Percentiles rank a stretch among this genome's conserved stretches.
Evolutionary conservation across 2,329 filamentous ascomycete genomes (phyloP).

Genomic region (Chrysosporium keratinophilum): DNA sequence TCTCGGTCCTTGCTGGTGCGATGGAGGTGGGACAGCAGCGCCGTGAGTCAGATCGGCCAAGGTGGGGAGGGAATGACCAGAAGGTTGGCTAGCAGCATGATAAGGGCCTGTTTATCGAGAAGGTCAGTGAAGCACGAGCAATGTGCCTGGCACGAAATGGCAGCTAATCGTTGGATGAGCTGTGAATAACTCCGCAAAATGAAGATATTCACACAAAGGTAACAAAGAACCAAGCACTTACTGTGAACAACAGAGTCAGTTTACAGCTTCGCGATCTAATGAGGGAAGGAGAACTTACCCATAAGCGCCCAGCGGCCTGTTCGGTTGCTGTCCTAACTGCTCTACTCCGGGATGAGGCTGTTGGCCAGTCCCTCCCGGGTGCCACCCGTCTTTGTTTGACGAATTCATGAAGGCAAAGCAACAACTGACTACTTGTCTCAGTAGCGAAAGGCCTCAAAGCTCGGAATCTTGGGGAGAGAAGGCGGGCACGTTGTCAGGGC

Average conservation of each 20-base stretch:
- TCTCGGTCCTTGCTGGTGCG: constrained; percentile 29
- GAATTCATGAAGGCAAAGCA: constrained; percentile 27
- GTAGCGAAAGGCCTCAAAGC: neutral
- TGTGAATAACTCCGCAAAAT: neutral
- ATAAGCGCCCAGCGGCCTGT: constrained; percentile 35
- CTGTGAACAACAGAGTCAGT: constrained; percentile 16
- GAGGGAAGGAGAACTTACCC: constrained; percentile 27
- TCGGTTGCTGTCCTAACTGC: constrained; percentile 33
- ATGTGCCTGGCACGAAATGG: neutral
- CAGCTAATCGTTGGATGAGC: neutral
- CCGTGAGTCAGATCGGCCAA: constrained; percentile 39
- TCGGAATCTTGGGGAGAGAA: neutral
- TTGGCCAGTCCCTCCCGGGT: constrained; percentile 30
- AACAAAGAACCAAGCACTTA: neutral
- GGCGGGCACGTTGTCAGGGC: neutral
- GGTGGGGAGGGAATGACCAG: constrained; percentile 38
- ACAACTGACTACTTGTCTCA: neutral
- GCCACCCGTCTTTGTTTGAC: constrained; percentile 36
- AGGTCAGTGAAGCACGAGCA: constrained; percentile 4
- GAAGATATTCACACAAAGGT: neutral
- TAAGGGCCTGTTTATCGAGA: constrained; percentile 27
- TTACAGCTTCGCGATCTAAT: constrained; percentile 25
- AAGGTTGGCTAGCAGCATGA: constrained; percentile 33
- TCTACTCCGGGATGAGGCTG: constrained; percentile 36
- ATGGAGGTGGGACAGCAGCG: constrained; percentile 27